These are phyloP conservation scores for Fermentozyma sake DNA, from an alignment of 1,139 yeast genomes.

Conservation along the genomic window DNA sequence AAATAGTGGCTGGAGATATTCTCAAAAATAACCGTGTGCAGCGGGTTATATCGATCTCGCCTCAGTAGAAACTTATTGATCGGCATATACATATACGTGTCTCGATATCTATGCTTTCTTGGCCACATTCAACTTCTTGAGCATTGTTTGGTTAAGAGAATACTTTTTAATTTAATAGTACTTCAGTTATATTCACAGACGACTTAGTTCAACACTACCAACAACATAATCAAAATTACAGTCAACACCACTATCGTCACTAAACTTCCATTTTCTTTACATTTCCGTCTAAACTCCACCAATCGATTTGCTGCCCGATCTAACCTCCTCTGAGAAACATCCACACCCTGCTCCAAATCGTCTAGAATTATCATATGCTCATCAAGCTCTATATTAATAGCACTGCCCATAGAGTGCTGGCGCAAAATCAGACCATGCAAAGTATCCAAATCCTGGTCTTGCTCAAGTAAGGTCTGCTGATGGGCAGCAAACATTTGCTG, in stretches of 20 bases:
- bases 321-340: slow-evolving; percentile 47
- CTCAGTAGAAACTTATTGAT: too few relatives aligned
- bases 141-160: too few relatives aligned
- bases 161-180: too few relatives aligned
- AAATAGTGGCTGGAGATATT: too few relatives aligned
- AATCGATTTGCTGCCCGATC: slow-evolving; percentile 53
- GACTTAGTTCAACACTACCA: slow-evolving; percentile 57
- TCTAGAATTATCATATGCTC: slow-evolving; percentile 65
- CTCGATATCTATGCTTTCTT: too few relatives aligned
- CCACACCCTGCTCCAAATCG: slow-evolving; percentile 68
- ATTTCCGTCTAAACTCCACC: slow-evolving; percentile 48
- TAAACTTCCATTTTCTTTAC: slow-evolving; percentile 69
- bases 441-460: slow-evolving; percentile 57
- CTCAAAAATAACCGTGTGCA: too few relatives aligned
- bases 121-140: too few relatives aligned
- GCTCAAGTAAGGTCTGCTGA: slow-evolving; percentile 58
- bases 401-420: slow-evolving; percentile 62
- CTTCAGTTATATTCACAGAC: too few relatives aligned
- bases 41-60: too few relatives aligned
- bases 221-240: slow-evolving; percentile 51
- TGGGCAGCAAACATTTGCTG: slow-evolving; percentile 61
- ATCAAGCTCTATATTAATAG: slow-evolving; percentile 63
- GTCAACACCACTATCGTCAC: slow-evolving; percentile 63
- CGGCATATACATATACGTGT: too few relatives aligned
- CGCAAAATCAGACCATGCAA: slow-evolving; percentile 58